These are phyloP conservation scores for Trypethelium eluteriae DNA, from an alignment of 495 filamentous ascomycete genomes.

Conservation along the genomic window DNA sequence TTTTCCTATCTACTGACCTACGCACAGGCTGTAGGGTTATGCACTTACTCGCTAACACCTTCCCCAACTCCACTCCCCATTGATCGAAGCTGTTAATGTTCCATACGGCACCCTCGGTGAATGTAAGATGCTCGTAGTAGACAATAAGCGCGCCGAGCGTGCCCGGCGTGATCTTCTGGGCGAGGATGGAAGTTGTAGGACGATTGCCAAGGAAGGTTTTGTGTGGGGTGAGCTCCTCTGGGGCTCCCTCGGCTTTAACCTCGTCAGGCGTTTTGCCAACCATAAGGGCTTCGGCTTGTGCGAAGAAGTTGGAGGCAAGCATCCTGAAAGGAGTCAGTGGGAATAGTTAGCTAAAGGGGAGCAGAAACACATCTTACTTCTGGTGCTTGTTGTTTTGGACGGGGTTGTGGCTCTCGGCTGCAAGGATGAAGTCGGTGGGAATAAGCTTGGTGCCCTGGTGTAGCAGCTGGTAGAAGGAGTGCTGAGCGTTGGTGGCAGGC, in stretches of 20 bases:
- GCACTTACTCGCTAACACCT: conserved; percentile 68
- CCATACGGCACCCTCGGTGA: conserved; percentile 96
- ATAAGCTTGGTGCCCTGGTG: conserved; percentile 99
- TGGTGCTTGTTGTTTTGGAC: conserved; percentile 87
- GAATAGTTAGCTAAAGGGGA: not conserved
- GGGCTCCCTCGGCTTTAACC: conserved; percentile 80
- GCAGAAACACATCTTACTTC: conserved; percentile 43
- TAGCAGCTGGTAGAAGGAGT: conserved; percentile 98
- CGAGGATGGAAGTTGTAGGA: conserved; percentile 89
- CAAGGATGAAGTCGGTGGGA: conserved; percentile 94
- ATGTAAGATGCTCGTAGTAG: conserved; percentile 97
- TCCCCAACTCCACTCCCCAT: conserved; percentile 98
- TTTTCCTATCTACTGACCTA: not conserved
- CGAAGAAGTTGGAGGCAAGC: conserved; percentile 97
- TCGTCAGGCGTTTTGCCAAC: conserved; percentile 89
- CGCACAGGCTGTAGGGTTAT: not conserved
- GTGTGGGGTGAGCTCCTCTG: conserved; percentile 82
- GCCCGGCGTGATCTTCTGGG: conserved; percentile 86
- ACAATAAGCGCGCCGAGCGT: conserved; percentile 92
- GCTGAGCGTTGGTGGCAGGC: conserved; percentile 97
- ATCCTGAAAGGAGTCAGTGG: conserved; percentile 45
- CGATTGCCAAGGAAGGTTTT: conserved; percentile 98
- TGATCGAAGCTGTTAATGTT: conserved; percentile 99
- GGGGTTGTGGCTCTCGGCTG: conserved; percentile 93
- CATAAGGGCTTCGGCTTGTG: conserved; percentile 96